Base-by-base conservation (phyloP, 768 basidiomycete genomes). In the Auriscalpium vulgare region DNA sequence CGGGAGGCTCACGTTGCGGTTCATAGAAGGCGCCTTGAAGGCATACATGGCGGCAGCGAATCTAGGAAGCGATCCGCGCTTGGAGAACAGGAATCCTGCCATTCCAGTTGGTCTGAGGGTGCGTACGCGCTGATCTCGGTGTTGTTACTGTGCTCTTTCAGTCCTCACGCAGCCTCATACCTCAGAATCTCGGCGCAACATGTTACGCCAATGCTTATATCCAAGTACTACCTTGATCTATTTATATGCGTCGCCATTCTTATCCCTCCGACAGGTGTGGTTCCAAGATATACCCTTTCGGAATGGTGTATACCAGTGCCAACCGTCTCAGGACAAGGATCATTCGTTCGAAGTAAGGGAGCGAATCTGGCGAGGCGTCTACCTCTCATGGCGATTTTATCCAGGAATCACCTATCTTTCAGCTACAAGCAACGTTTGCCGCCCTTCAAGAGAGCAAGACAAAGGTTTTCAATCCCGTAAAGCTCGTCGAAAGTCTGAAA, bases 191-290 rank as follows among this genome's bases (percentile, higher is more conserved):
- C 17, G 95, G 95, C 4, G 95, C 95, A 16, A 97, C 95, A 4
- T 98, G 95, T 67, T 98, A 97, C 63, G 94, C 91, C 58, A 97
- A 97, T 68, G 92, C 92, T 17, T 97, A 89, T 59, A 77, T 98
- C 47, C 95, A 98, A 74, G 91, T 87, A 63, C 38, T 37, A 17
- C 53, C 34, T 38, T 35, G 47, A 19, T 37, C 37, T 37, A 17
- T 37, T n/a, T 35, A 57, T 5, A 48, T 44, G 8, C 49, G 23
- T n/a, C 14, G 16, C 29, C 10, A 8, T 50, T 48, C 21, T 49
- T n/a, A 57, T 50, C 53, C 60, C 40, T 50, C 19, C 55, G 2
- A 29, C 54, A 95, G 91, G 88, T 95, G 11, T 97, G 95, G 95
- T 97, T 83, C 69, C 85, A 92, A 60, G 88, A 95, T 65, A 63